Base-by-base conservation (phyloP, 1,284 basidiomycete genomes). In the Sporisorium scitamineum region DNA sequence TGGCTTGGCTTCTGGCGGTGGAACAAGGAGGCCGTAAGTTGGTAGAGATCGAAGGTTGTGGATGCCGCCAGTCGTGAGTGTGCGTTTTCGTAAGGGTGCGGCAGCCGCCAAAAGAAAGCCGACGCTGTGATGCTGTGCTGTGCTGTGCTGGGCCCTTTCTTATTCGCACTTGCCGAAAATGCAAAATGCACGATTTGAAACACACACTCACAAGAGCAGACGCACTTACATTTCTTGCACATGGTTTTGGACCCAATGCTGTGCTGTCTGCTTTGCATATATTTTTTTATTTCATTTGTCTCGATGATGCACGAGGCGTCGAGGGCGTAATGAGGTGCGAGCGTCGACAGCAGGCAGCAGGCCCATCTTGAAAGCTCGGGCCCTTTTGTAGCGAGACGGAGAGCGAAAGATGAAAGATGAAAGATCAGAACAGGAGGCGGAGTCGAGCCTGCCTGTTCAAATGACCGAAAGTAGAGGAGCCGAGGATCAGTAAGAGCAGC, bases 31-130 rank as follows among this genome's bases (percentile, higher is more conserved):
- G n/a, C n/a, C n/a, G n/a, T n/a, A n/a, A n/a, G n/a, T n/a, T n/a
- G n/a, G n/a, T n/a, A n/a, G n/a, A n/a, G 22, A 47, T 24, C 45
- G 44, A 45, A 41, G 9, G 34, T 5, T 18, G 18, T 26, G 44
- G 44, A 42, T 42, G n/a, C 41, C 34, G 5, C 34, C 34, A 13
- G 3, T 34, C 5, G 44, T 45, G 44, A 5, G 24, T 11, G 54
- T 45, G 54, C 29, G 31, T 32, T 45, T 55, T n/a, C 32, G 54
- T 56, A 47, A 56, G 42, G 42, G 22, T 47, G 54, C 51, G 26
- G 51, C 54, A 39, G 53, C 20, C 13, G 34, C 11, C 10, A 18
- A 41, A n/a, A n/a, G n/a, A n/a, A n/a, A n/a, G n/a, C n/a, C n/a
- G n/a, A n/a, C n/a, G n/a, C n/a, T n/a, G n/a, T n/a, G n/a, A n/a